Evolutionary conservation across 306 rosid species (phyloP).

Genomic region (Dryas drummondii): DNA sequence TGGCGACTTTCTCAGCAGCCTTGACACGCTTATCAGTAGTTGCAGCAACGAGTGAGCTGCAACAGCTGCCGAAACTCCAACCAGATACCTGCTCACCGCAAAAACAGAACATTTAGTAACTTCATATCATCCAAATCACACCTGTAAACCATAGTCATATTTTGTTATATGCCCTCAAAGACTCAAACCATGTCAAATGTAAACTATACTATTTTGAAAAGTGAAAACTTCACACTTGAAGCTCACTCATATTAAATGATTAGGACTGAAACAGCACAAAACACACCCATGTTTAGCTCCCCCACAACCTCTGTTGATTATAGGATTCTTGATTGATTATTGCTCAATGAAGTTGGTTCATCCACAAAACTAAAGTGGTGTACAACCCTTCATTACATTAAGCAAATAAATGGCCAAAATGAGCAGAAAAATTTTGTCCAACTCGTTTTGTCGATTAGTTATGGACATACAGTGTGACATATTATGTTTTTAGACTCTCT

Average conservation of each 20-base stretch:
- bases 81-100: slow-evolving; percentile 61
- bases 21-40: slow-evolving; percentile 55
- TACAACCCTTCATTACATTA: too few species aligned
- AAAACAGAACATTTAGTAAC: slow-evolving; percentile 8
- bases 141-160: neutral
- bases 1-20: slow-evolving; percentile 58
- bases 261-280: neutral
- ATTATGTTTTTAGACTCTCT: too few species aligned
- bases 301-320: neutral
- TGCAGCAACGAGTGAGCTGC: slow-evolving; percentile 73
- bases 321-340: neutral
- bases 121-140: slow-evolving; percentile 22
- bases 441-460: neutral
- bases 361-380: too few species aligned
- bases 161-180: neutral
- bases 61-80: slow-evolving; percentile 72
- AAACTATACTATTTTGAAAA: neutral
- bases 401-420: too few species aligned
- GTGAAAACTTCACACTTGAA: neutral
- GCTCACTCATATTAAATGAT: neutral
- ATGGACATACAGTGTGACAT: too few species aligned
- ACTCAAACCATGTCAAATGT: neutral
- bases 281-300: neutral
- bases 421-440: neutral
- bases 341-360: neutral